Evolutionary conservation across 768 basidiomycete species (phyloP), one percentile per base, ranked within the genome.

Genomic region (Gymnopilus junonius): DNA sequence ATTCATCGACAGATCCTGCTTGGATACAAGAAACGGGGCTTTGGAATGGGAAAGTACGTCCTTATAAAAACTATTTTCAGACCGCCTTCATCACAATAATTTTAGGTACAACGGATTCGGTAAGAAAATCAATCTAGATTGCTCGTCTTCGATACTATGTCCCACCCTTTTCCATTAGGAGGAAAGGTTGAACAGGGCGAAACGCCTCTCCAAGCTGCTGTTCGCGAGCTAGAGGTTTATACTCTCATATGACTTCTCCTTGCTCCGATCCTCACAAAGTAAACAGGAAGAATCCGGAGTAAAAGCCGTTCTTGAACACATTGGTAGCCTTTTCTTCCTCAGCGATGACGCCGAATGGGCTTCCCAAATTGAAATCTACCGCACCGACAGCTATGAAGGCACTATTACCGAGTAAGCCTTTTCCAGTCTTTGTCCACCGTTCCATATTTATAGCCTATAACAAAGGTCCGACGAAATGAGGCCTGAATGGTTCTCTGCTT

Each of bases 21-120:
- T 8, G 92, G 92, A 3, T 84, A 83, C 68, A 94, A 94, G 75
- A 93, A 93, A 72, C 82, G 92, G 25, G 92, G 92, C 1, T 87
- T 92, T 70, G 92, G 92, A 25, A 76, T 76, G 37, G 81, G 83
- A 63, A 79, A 85, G 91, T 91, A 66, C 59, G 83, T 70, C 15
- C 42, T 34, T 17, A 34, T 10, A 10, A 14, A 35, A 61, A 3
- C 20, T 11, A 40, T 42, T 53, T 46, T 32, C 35, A 48, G 39
- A 35, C 43, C 32, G 12, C 14, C 50, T 21, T 21, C 53, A 25
- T 59, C 17, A 56, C 43, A n/a, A 42, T 17, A 53, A 54, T 39
- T 58, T 50, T 68, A 94, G 94, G 69, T 94, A 85, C 70, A 95
- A 95, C 65, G 94, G 94, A 3, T 96, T 95, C 67, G 93, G 93